phyloP scores from a whole-genome alignment of 2,329 filamentous ascomycete species.

The Chaetomium sp. region DNA sequence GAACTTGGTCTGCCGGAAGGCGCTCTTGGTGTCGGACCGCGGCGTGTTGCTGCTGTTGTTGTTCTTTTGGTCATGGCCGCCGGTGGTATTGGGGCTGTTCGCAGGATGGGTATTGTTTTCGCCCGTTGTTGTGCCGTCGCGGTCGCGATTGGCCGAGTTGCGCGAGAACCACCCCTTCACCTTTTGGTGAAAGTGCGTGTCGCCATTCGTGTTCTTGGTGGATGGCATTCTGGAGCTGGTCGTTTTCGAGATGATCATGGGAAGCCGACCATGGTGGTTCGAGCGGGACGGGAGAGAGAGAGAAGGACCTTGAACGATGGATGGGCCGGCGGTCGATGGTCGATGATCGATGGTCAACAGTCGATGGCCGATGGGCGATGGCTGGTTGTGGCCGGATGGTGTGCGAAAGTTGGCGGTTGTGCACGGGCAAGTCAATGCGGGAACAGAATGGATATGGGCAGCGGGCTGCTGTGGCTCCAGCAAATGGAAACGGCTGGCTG shows the following conservation, averaged over 20 bases:
- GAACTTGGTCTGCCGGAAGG: constrained; percentile 80
- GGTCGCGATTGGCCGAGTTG: constrained; percentile 38
- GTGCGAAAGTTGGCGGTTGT: too few relatives aligned
- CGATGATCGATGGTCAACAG: too few relatives aligned
- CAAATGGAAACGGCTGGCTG: too few relatives aligned
- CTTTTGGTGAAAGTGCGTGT: constrained; percentile 59
- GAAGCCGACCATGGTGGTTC: constrained; percentile 22
- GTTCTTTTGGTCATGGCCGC: neutral
- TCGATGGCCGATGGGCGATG: too few relatives aligned
- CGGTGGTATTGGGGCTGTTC: neutral
- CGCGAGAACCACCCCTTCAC: constrained; percentile 65
- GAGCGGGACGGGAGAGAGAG: constrained; percentile 6
- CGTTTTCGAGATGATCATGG: constrained; percentile 20
- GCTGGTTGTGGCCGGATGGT: too few relatives aligned
- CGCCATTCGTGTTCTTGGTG: constrained; percentile 48
- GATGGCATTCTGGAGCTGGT: constrained; percentile 40
- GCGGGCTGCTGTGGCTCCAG: too few relatives aligned
- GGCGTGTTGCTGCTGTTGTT: constrained; percentile 13
- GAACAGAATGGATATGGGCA: too few relatives aligned
- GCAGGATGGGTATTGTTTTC: neutral
- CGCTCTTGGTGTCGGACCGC: constrained; percentile 57
- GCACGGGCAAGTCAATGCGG: too few relatives aligned
- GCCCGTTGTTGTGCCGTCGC: constrained; percentile 18
- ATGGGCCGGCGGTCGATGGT: too few relatives aligned
- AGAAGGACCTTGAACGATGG: too few relatives aligned